Conservation (phyloP, 2,329 filamentous ascomycete species). For the Sporothrix sp. region DNA sequence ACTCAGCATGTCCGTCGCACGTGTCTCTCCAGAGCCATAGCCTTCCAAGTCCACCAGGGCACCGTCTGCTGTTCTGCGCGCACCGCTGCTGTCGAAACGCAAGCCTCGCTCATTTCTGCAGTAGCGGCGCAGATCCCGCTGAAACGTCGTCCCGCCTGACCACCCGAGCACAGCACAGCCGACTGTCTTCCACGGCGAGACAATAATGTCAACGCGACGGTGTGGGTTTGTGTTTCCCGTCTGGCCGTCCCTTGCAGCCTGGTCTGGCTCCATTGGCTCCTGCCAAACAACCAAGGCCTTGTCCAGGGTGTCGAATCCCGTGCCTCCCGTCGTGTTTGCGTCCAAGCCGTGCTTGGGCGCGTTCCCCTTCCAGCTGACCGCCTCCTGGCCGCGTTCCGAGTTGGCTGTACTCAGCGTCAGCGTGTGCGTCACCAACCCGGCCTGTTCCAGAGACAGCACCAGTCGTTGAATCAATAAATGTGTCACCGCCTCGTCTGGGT, state of each 20-base stretch:
- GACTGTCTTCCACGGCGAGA: slow-evolving; percentile 78
- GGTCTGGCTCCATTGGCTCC: slow-evolving; percentile 37
- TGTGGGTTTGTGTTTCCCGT: slow-evolving; percentile 51
- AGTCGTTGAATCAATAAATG: slow-evolving; percentile 61
- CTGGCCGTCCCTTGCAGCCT: slow-evolving; percentile 27
- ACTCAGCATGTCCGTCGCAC: slow-evolving; percentile 55
- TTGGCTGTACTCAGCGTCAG: slow-evolving; percentile 60
- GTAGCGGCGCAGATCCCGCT: slow-evolving; percentile 74
- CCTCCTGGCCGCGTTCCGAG: slow-evolving; percentile 59
- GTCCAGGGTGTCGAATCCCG: slow-evolving; percentile 79
- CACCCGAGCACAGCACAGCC: slow-evolving; percentile 85
- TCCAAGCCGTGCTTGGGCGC: slow-evolving; percentile 18
- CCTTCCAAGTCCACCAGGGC: slow-evolving; percentile 63
- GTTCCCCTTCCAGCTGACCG: slow-evolving; percentile 43
- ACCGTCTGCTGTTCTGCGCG: slow-evolving; percentile 57
- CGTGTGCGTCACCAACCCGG: slow-evolving; percentile 70
- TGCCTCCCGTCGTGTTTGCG: slow-evolving; percentile 26
- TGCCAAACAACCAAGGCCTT: slow-evolving; percentile 94
- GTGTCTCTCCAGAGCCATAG: slow-evolving; percentile 30
- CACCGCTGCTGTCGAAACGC: slow-evolving; percentile 89
- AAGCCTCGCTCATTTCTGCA: slow-evolving; percentile 60
- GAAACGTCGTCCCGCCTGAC: slow-evolving; percentile 81
- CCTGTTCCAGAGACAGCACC: slow-evolving; percentile 58
- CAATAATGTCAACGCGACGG: slow-evolving; percentile 82
- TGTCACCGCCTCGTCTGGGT: slow-evolving; percentile 62